A percentile compares a stretch with the other conserved stretches of the same genome.
Conservation (phyloP, 1,284 basidiomycete species). For the Ustilago curta region DNA sequence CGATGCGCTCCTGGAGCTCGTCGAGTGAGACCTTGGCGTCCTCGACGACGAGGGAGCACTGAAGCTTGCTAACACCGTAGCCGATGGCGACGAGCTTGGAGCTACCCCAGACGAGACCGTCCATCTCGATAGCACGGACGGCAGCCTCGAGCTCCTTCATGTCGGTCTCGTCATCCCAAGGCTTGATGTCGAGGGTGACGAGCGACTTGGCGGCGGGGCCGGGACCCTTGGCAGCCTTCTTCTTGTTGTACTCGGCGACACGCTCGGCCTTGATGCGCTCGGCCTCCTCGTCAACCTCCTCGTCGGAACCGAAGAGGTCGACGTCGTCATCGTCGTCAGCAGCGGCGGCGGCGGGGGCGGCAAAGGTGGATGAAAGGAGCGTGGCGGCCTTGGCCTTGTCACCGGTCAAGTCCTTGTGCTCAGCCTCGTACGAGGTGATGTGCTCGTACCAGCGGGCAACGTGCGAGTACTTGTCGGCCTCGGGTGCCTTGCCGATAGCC, state of each 20-base stretch:
- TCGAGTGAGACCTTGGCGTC: conserved; percentile 94
- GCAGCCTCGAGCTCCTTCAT: conserved; percentile 85
- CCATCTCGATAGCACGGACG: conserved; percentile 87
- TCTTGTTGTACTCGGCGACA: conserved; percentile 90
- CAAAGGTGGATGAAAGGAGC: conserved; percentile 46
- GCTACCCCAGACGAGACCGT: conserved; percentile 91
- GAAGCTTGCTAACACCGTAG: conserved; percentile 90
- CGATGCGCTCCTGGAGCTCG: conserved; percentile 79
- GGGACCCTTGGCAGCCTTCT: conserved; percentile 89
- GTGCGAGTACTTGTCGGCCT: conserved; percentile 77
- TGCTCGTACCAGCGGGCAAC: conserved; percentile 88
- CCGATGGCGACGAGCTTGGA: conserved; percentile 91
- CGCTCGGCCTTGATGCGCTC: conserved; percentile 95
- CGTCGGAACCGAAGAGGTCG: conserved; percentile 91
- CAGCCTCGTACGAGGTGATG: conserved; percentile 66
- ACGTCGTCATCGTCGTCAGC: conserved; percentile 91
- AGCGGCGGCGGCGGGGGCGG: conserved; percentile 69
- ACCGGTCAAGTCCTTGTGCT: conserved; percentile 64
- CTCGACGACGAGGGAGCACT: conserved; percentile 96
- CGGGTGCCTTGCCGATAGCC: conserved; percentile 76
- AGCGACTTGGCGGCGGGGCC: conserved; percentile 78
- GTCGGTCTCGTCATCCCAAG: conserved; percentile 98
- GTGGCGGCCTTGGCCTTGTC: conserved; percentile 67
- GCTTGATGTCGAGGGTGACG: conserved; percentile 96
- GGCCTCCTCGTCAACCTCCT: conserved; percentile 91